Percentiles rank a stretch among this genome's conserved stretches.
Evolutionary conservation across 108 stramenopile species (phyloP).

Genomic region (Nitzschia inconspicua): DNA sequence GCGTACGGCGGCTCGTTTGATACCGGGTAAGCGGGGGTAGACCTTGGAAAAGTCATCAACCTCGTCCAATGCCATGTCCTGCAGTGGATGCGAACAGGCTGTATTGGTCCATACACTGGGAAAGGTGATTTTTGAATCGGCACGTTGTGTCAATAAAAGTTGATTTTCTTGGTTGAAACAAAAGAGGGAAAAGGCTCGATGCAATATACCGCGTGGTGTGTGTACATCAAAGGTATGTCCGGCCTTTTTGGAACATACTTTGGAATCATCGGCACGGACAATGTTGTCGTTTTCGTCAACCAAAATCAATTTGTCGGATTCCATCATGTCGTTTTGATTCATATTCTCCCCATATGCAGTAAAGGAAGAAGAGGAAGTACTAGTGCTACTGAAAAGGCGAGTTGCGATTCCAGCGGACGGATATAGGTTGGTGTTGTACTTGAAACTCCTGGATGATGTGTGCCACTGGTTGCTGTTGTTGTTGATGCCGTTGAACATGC

Average conservation of each 20-base stretch:
- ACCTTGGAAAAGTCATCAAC: slow-evolving; percentile 36
- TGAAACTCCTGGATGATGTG: too few relatives aligned
- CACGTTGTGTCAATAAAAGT: slow-evolving; percentile 64
- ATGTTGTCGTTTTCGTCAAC: slow-evolving; percentile 35
- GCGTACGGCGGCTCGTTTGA: slow-evolving; percentile 75
- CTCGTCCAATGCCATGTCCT: slow-evolving; percentile 43
- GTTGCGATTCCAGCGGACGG: too few relatives aligned
- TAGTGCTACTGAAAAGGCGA: not conserved
- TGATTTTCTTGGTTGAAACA: slow-evolving; percentile 67
- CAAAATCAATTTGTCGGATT: slow-evolving; percentile 38
- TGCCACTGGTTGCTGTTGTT: too few relatives aligned
- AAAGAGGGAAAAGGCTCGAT: slow-evolving; percentile 87
- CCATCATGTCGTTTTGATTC: slow-evolving; percentile 58
- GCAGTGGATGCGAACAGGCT: slow-evolving; percentile 78
- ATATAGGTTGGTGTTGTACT: too few relatives aligned
- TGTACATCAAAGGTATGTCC: slow-evolving; percentile 33
- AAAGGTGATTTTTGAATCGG: slow-evolving; percentile 76
- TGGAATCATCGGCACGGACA: slow-evolving; percentile 8
- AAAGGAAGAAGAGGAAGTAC: not conserved
- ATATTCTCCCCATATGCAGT: slow-evolving; percentile 32
- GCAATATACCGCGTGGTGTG: slow-evolving; percentile 43
- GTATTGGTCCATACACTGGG: slow-evolving; percentile 89
- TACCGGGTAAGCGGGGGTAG: slow-evolving; percentile 44
- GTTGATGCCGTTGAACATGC: too few relatives aligned
- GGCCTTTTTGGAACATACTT: slow-evolving; percentile 31